Percentiles rank a stretch among this genome's conserved stretches.
phyloP scores from a whole-genome alignment of 306 rosid genomes.

The Pachyrhizus erosus region DNA sequence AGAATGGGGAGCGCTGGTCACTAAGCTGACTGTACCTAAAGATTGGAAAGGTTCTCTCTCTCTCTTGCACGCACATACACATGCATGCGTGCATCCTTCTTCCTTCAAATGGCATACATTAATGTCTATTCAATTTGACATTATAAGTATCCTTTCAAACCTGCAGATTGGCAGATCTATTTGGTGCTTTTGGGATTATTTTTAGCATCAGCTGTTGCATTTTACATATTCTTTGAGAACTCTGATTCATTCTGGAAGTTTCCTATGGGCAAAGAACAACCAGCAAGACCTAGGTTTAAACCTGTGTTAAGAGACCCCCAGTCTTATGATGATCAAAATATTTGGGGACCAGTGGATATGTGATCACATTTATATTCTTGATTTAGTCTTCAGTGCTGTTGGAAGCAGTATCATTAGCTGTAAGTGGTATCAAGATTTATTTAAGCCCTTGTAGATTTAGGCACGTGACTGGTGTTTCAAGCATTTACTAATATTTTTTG shows the following conservation, averaged over 20 bases:
- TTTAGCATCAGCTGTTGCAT: conserved; percentile 72
- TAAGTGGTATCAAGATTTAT: conserved; percentile 36
- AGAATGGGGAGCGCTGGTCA: conserved; percentile 91
- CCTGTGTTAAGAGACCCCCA: conserved; percentile 57
- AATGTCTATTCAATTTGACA: neutral
- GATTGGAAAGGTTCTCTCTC: conserved; percentile 91
- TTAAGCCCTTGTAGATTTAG: conserved; percentile 37
- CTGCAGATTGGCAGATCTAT: conserved; percentile 99
- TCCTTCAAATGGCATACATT: neutral
- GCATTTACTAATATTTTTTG: neutral
- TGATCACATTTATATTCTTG: conserved; percentile 44
- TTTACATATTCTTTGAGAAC: conserved; percentile 85
- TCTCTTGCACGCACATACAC: neutral
- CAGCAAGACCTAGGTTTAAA: conserved; percentile 61
- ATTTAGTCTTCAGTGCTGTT: conserved; percentile 7
- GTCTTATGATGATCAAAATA: conserved; percentile 65
- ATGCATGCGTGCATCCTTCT: neutral
- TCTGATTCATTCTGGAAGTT: conserved; percentile 94
- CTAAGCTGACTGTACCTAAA: conserved; percentile 86
- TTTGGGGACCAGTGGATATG: conserved; percentile 78
- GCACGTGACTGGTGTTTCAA: conserved; percentile 14
- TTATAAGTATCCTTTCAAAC: conserved; percentile 40
- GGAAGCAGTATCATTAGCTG: conserved; percentile 27
- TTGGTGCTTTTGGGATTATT: conserved; percentile 75
- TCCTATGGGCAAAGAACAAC: conserved; percentile 71